A percentile compares a stretch with the other conserved stretches of the same genome.
Conservation (phyloP, 192 early-diverging fungal genomes). For the Spinellus fusiger region DNA sequence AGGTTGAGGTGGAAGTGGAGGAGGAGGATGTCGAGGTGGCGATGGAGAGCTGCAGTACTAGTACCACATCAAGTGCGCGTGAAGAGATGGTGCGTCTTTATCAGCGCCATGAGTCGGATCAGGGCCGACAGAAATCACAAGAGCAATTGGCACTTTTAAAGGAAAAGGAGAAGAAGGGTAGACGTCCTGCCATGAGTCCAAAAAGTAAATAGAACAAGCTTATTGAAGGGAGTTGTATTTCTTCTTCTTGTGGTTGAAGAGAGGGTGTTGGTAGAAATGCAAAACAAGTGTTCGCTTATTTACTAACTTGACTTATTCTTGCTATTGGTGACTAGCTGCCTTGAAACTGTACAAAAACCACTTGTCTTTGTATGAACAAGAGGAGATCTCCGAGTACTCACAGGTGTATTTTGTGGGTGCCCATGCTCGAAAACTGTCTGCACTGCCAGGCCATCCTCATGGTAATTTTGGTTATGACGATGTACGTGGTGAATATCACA, state of each 20-base stretch:
- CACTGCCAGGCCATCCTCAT: neutral
- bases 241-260: neutral
- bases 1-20: neutral
- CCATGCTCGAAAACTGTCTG: constrained; percentile 7
- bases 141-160: neutral
- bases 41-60: neutral
- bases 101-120: neutral
- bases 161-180: neutral
- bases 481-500: constrained; percentile 85
- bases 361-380: constrained; percentile 29
- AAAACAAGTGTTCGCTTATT: constrained; percentile 4
- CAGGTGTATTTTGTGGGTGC: constrained; percentile 12
- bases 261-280: too few species aligned
- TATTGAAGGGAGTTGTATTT: neutral
- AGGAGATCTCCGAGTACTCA: constrained; percentile 10
- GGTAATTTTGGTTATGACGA: constrained; percentile 55
- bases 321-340: constrained; percentile 1
- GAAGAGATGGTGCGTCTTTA: neutral
- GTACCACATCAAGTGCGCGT: neutral
- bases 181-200: constrained; percentile 8
- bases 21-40: neutral
- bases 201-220: neutral
- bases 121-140: neutral
- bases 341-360: constrained; percentile 8
- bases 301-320: neutral